Evolutionary conservation across 495 filamentous ascomycete genomes (phyloP).

Genomic region (Bathelium albidoporum): DNA sequence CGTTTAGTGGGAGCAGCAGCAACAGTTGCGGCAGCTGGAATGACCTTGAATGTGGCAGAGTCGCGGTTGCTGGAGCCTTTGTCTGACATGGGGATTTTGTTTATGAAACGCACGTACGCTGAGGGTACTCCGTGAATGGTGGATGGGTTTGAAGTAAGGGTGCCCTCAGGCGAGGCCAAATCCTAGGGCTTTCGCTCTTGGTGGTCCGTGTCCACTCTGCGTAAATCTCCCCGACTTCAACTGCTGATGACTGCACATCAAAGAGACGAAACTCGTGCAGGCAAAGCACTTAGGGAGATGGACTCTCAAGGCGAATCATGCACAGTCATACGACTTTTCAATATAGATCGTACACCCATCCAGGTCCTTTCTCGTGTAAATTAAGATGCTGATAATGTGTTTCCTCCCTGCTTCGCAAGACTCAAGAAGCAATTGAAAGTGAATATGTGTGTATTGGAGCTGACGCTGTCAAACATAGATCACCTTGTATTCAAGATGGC

Average conservation of each 20-base stretch:
- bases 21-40: background rate
- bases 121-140: background rate
- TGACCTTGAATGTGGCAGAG: background rate
- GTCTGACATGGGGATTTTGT: background rate
- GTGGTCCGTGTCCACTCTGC: background rate
- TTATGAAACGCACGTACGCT: background rate
- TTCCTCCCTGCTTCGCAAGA: background rate
- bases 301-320: too few relatives aligned
- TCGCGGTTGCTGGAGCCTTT: background rate
- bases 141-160: background rate
- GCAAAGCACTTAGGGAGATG: too few relatives aligned
- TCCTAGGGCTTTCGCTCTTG: too few relatives aligned
- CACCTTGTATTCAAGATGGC: too few relatives aligned
- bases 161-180: too few relatives aligned
- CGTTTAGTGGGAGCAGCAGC: constrained; percentile 14
- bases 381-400: background rate
- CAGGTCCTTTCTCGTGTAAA: too few relatives aligned
- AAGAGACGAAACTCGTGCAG: too few relatives aligned
- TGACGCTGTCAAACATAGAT: background rate
- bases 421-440: background rate
- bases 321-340: background rate
- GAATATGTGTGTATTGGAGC: background rate
- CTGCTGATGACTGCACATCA: background rate
- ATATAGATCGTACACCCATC: background rate
- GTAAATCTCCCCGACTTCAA: background rate